Base-by-base conservation (phyloP, 2,329 filamentous ascomycete genomes). In the Myriosclerotinia scirpicola region DNA sequence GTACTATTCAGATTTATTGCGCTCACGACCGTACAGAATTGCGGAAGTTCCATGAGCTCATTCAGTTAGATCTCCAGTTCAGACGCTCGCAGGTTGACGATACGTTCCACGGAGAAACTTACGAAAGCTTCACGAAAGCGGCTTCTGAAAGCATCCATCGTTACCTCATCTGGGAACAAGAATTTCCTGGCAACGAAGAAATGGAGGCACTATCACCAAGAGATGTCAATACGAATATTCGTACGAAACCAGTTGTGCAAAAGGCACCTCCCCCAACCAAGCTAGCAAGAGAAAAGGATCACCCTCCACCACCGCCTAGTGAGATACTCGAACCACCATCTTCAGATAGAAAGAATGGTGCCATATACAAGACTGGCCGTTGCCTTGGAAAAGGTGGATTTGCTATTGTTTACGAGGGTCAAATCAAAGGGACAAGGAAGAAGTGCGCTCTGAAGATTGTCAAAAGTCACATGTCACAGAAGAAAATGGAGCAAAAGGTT, bases 311-410 rank as follows among this genome's bases (percentile, higher is more conserved):
- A 42, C 87, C 87, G n/a, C 87, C 87, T 17, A 75, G 81, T 12
- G 80, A 85, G 69, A 83, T 89, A 55, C 77, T 79, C 30, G 87
- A 89, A 76, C 87, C 87, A 26, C 82, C 89, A 56, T 90, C 90
- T 74, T 80, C 82, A 65, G 90, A 92, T 76, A 87, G 89, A 64
- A 85, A 83, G 66, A 82, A 88, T 79, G 90, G 90, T 64, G 86
- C 89, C 65, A 83, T 88, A 59, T 94, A 93, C 80, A 85, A 89
- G 73, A 87, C 91, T 42, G 90, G 90, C 67, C 87, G 87, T 73
- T 82, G 91, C 75, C 82, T 94, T 67, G 91, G 91, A 36, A 93
- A 92, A 78, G 91, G 91, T 56, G 91, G 91, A 12, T 94, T 94
- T 75, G 91, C 91, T 71, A 90, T 93, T 69, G 93, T 90, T 79